Evolutionary conservation across 1,284 basidiomycete genomes (phyloP).

Genomic region (Malassezia slooffiae): DNA sequence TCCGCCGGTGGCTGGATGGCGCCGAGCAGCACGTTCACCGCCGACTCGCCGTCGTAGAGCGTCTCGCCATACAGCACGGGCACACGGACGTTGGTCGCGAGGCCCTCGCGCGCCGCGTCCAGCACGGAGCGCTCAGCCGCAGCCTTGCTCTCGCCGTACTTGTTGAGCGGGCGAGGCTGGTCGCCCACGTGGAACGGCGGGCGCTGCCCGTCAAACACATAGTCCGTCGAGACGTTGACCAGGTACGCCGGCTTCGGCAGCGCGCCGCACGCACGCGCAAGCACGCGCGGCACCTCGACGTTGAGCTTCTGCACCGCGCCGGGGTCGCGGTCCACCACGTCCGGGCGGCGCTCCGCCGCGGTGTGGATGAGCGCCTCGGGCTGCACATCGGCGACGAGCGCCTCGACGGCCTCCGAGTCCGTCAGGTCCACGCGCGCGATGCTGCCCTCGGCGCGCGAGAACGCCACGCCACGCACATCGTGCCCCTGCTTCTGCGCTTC

Average conservation of each 20-base stretch:
- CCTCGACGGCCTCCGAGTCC: conserved; percentile 46
- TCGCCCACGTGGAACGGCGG: conserved; percentile 50
- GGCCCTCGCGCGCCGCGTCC: conserved; percentile 21
- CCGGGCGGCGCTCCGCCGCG: conserved; percentile 50
- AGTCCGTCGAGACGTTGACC: conserved; percentile 50
- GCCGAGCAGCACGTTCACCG: conserved; percentile 38
- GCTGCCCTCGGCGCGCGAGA: conserved; percentile 44
- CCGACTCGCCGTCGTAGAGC: conserved; percentile 31
- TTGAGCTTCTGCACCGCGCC: conserved; percentile 50
- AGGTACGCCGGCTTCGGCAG: conserved; percentile 20
- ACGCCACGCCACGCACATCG: conserved; percentile 43
- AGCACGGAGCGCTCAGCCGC: conserved; percentile 45
- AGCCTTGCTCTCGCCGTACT: conserved; percentile 48
- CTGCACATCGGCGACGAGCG: conserved; percentile 44
- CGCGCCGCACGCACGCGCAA: conserved; percentile 29
- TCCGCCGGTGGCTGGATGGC: conserved; percentile 21
- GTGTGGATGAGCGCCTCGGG: conserved; percentile 51
- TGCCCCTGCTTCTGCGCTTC: conserved; percentile 12
- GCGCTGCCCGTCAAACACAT: conserved; percentile 43
- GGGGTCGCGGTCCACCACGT: conserved; percentile 47
- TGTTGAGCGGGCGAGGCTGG: conserved; percentile 50
- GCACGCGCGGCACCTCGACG: conserved; percentile 48
- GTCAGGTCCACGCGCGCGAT: conserved; percentile 49
- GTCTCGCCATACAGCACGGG: conserved; percentile 44
- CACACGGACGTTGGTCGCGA: conserved; percentile 47